Percentiles rank a stretch among this genome's conserved stretches.
phyloP scores from a whole-genome alignment of 1,139 yeast genomes.

The Candida mesenterica region DNA sequence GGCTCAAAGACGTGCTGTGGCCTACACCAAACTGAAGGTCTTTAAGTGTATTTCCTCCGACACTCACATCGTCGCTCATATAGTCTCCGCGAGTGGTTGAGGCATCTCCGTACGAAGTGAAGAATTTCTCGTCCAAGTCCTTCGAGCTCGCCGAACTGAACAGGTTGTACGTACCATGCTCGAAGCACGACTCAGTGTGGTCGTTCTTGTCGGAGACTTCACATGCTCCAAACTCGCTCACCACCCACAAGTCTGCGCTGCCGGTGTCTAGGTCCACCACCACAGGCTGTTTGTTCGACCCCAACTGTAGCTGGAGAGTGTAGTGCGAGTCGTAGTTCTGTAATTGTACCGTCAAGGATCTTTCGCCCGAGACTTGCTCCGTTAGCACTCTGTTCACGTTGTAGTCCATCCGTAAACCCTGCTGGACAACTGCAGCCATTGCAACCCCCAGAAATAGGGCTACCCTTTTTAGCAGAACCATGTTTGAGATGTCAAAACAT shows the following conservation, averaged over 20 bases:
- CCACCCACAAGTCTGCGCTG: constrained; percentile 45
- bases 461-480: no score
- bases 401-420: not conserved
- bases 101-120: not conserved
- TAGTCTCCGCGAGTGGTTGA: not conserved
- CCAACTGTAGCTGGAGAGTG: constrained; percentile 4
- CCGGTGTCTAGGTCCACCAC: constrained; percentile 63
- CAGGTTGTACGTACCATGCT: not conserved
- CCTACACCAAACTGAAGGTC: constrained; percentile 2
- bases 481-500: no score
- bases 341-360: not conserved
- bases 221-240: constrained; percentile 1
- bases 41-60: not conserved
- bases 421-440: not conserved
- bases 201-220: not conserved
- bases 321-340: not conserved
- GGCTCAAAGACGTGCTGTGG: constrained; percentile 1
- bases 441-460: not conserved
- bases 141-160: not conserved
- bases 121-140: constrained; percentile 1
- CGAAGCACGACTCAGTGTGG: constrained; percentile 1
- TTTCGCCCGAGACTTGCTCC: not conserved
- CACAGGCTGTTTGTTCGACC: constrained; percentile 6
- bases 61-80: not conserved
- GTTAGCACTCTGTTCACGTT: not conserved